Percentiles rank a stretch among this genome's conserved stretches.
Evolutionary conservation across 2,329 filamentous ascomycete species (phyloP).

Genomic region (Didymella pomorum): DNA sequence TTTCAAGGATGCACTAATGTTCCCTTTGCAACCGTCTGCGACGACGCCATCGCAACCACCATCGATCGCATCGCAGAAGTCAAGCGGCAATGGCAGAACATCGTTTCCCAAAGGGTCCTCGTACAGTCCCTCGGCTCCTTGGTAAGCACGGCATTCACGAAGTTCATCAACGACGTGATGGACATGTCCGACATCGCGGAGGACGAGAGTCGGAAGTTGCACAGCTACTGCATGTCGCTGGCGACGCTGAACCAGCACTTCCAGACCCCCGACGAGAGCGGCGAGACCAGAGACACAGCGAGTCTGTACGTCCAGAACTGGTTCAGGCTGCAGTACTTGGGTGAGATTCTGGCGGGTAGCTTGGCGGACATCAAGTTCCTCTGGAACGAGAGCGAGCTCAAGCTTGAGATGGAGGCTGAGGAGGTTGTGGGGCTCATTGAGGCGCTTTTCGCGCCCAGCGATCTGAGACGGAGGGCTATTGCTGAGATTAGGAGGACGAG

Average conservation of each 20-base stretch:
- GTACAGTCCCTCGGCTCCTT: constrained; percentile 69
- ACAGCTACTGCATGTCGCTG: constrained; percentile 64
- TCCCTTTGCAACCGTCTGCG: constrained; percentile 67
- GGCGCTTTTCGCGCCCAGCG: constrained; percentile 70
- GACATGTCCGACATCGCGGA: constrained; percentile 71
- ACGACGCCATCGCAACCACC: constrained; percentile 65
- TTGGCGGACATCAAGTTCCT: constrained; percentile 71
- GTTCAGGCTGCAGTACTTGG: constrained; percentile 71
- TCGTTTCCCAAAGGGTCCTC: constrained; percentile 67
- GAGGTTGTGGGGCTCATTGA: constrained; percentile 70
- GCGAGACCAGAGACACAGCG: constrained; percentile 60
- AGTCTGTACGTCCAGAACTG: constrained; percentile 69
- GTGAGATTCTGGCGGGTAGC: constrained; percentile 69
- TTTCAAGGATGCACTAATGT: constrained; percentile 66
- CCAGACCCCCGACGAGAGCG: constrained; percentile 54
- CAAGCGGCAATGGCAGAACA: constrained; percentile 63
- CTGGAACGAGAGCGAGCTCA: constrained; percentile 70
- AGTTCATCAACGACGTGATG: constrained; percentile 68
- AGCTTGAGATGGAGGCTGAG: constrained; percentile 67
- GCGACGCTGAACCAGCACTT: constrained; percentile 66
- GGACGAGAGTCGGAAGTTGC: constrained; percentile 67
- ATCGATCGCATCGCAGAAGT: constrained; percentile 66
- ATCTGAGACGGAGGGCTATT: constrained; percentile 65
- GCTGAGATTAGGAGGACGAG: constrained; percentile 59
- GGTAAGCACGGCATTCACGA: constrained; percentile 64